phyloP scores from a whole-genome alignment of 2,329 filamentous ascomycete species.

The Gaeumannomyces sp. region DNA sequence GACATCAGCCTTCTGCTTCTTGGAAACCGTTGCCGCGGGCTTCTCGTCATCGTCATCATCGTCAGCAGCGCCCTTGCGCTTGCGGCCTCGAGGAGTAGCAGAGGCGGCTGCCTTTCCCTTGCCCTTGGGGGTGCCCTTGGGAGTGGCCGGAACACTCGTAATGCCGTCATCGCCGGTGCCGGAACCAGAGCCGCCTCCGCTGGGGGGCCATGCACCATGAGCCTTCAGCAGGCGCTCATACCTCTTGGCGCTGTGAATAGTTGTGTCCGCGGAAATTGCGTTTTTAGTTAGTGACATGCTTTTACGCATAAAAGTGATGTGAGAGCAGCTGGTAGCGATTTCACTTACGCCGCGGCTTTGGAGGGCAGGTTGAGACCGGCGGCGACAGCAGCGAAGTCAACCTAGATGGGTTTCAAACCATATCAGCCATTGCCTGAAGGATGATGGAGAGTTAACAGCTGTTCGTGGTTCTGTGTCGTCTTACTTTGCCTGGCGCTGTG shows the following conservation, averaged over 20 bases:
- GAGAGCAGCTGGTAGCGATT: not conserved
- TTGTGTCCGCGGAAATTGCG: not conserved
- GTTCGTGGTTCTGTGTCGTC: conserved; percentile 11
- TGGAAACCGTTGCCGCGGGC: not conserved
- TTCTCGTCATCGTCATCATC: not conserved
- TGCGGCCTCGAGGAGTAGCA: not conserved
- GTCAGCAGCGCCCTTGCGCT: not conserved
- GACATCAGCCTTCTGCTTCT: not conserved
- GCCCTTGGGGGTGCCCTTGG: conserved; percentile 5
- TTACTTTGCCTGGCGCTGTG: conserved; percentile 53
- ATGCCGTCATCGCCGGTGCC: not conserved
- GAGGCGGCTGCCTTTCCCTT: not conserved
- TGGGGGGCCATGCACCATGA: conserved; percentile 15
- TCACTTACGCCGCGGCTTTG: conserved; percentile 64
- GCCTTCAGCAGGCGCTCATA: conserved; percentile 50
- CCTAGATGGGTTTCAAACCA: conserved; percentile 32
- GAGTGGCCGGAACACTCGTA: not conserved
- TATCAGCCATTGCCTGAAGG: not conserved
- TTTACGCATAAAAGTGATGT: not conserved
- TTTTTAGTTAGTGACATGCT: not conserved
- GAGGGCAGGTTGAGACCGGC: conserved; percentile 55
- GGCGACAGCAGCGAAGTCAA: conserved; percentile 61
- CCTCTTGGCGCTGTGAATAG: conserved; percentile 50
- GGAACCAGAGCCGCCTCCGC: too few relatives aligned
- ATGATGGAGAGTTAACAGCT: not conserved